Percentiles rank a stretch among this genome's conserved stretches.
These are phyloP conservation scores for Eucalyptus victrix DNA, from an alignment of 345 rosid species.

Conservation along the genomic window DNA sequence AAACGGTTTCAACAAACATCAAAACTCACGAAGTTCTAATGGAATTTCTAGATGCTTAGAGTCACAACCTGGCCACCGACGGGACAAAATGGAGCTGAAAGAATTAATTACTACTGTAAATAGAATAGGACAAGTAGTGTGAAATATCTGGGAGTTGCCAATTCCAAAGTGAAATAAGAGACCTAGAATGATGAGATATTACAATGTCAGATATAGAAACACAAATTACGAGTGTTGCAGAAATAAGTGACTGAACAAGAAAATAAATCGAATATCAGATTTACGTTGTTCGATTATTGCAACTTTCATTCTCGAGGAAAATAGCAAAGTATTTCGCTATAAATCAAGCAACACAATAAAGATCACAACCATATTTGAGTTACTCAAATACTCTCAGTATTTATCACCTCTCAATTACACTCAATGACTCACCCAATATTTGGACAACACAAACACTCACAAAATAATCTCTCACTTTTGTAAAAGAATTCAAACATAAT, in stretches of 20 bases:
- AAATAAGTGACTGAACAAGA: no score
- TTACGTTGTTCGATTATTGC: fast-evolving
- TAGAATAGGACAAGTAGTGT: neutral
- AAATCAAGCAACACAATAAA: no score
- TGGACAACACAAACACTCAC: no score
- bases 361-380: neutral
- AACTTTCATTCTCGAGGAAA: neutral
- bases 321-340: fast-evolving
- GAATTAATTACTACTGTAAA: neutral
- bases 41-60: neutral
- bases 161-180: neutral
- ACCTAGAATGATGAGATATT: neutral
- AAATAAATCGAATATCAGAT: neutral
- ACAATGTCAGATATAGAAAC: neutral
- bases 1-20: neutral
- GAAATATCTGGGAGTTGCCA: neutral
- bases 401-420: no score
- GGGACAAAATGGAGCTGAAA: neutral
- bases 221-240: no score
- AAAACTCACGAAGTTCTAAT: neutral
- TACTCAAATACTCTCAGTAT: no score
- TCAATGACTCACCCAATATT: no score
- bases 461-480: no score
- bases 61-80: neutral
- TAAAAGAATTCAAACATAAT: no score